Evolutionary conservation across 73 alveolate species (phyloP), one percentile per base, ranked within the genome.

Genomic region (Uronychia setigera): DNA sequence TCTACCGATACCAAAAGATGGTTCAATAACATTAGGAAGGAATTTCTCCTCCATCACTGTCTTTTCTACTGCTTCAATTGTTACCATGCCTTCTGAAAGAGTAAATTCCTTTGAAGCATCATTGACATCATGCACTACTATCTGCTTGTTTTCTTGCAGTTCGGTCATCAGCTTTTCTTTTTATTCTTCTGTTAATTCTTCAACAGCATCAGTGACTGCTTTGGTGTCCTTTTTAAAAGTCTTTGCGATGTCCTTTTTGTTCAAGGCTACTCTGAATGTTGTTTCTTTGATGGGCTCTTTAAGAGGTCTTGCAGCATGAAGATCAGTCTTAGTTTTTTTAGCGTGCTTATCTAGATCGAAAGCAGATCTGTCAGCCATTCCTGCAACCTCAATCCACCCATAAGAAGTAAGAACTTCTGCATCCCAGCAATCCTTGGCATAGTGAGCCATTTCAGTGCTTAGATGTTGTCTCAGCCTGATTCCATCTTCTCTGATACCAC

Each of bases 381-480:
- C 99, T 33, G 98, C 99, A 59, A 98, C 91, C 92, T 98, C 99
- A 60, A 97, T 94, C 99, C 99, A 98, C 29, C 99, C 99, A 84
- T 97, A 95, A 33, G 99, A 97, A 35, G 98, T 96, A 84, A 94
- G 98, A 57, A 98, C 98, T 94, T 98, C 99, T 26, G 99, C 99
- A 90, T 98, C 99, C 99, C 99, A 98, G 94, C 99, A 98, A 90
- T 98, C 99, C 32, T 93, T 75, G 46, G 99, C 99, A 92, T 98
- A 98, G 92, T 98, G 99, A 57, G 99, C 99, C 99, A 98, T 98
- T 95, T 98, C 99, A 77, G 94, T 97, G 26, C 94, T 92, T 90
- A 96, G 80, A 92, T 98, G 99, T 93, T 98, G 99, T 80, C 99
- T 94, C 91, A 98, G 98, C 80, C 99, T 95, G 58, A 98, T 94